phyloP scores from a whole-genome alignment of 371 early-diverging fungal genomes.

The Mortierella sp. region DNA sequence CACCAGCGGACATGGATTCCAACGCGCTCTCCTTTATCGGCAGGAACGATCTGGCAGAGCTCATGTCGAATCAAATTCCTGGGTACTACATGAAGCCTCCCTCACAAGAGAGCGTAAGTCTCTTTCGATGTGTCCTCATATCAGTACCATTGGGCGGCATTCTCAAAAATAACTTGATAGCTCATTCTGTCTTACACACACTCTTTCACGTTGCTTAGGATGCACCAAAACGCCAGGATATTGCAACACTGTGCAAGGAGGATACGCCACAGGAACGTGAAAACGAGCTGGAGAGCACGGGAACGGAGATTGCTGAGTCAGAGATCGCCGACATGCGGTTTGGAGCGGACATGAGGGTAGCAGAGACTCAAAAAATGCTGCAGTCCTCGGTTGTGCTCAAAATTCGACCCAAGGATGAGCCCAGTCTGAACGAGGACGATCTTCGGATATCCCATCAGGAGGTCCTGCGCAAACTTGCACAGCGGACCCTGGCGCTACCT shows the following conservation, averaged over 20 bases:
- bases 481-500: conserved; percentile 77
- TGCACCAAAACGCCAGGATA: conserved; percentile 26
- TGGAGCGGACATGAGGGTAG: conserved; percentile 71
- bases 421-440: conserved; percentile 30
- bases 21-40: conserved; percentile 54
- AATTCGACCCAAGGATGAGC: conserved; percentile 58
- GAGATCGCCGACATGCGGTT: conserved; percentile 74
- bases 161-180: too few species aligned
- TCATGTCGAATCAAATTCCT: conserved; percentile 33
- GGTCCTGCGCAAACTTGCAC: conserved; percentile 62
- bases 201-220: conserved; percentile 25
- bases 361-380: conserved; percentile 72
- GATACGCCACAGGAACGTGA: conserved; percentile 19
- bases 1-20: conserved; percentile 25
- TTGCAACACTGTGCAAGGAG: conserved; percentile 46
- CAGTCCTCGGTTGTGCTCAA: conserved; percentile 61
- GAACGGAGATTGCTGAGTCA: conserved; percentile 56
- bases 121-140: background rate
- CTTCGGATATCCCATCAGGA: conserved; percentile 58
- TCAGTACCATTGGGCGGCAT: too few species aligned
- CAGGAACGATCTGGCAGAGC: conserved; percentile 74
- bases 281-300: conserved; percentile 45
- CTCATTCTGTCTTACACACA: too few species aligned
- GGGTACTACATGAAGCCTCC: conserved; percentile 33
- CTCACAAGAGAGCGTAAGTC: conserved; percentile 11